These are phyloP conservation scores for Hymenoscyphus fraxineus DNA, from an alignment of 2,329 filamentous ascomycete species.

Conservation along the genomic window DNA sequence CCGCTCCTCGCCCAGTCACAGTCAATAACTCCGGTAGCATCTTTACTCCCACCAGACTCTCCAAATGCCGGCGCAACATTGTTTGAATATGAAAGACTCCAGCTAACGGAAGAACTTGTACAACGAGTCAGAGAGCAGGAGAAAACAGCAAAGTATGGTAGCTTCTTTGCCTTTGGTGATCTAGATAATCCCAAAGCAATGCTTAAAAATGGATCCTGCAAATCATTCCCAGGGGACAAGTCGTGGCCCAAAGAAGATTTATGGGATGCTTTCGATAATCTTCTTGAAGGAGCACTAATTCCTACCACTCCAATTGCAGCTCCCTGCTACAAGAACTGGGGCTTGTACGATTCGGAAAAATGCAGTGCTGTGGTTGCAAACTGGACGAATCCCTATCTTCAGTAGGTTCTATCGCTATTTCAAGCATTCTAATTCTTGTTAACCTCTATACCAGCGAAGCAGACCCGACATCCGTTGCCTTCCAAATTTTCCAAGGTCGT, in stretches of 20 bases:
- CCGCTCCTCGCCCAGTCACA: background rate
- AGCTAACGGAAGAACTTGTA: background rate
- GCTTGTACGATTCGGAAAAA: conserved; percentile 29
- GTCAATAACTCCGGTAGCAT: background rate
- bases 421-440: background rate
- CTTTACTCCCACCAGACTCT: background rate
- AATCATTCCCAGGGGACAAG: conserved; percentile 25
- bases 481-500: conserved; percentile 41
- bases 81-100: background rate
- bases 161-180: background rate
- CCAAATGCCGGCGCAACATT: background rate
- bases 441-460: conserved; percentile 28
- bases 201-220: conserved; percentile 17
- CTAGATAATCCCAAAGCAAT: background rate
- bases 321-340: conserved; percentile 39
- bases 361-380: conserved; percentile 37
- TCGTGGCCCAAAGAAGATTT: conserved; percentile 45
- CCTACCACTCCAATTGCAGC: conserved; percentile 42
- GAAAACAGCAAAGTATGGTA: background rate
- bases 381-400: conserved; percentile 1
- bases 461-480: conserved; percentile 44
- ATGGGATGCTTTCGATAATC: conserved; percentile 47
- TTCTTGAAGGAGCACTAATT: conserved; percentile 42
- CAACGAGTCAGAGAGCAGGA: background rate
- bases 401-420: background rate